Conservation (phyloP, 768 basidiomycete species). For the Lentinula detonsa region DNA sequence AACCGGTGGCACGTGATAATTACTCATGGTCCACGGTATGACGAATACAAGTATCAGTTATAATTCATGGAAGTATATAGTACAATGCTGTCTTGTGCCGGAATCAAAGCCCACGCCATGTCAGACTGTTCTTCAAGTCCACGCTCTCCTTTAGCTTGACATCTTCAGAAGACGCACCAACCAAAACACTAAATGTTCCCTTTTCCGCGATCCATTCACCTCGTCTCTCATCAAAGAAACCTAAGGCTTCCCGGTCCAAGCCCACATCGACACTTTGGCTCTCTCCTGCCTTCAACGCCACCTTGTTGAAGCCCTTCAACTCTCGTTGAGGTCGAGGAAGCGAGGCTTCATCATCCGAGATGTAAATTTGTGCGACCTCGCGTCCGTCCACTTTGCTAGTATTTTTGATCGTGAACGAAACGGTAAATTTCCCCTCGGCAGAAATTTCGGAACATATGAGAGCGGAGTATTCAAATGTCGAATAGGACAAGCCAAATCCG, state of each 20-base stretch:
- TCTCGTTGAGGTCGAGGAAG: slow-evolving; percentile 40
- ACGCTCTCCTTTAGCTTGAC: slow-evolving; percentile 29
- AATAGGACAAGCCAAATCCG: slow-evolving; percentile 56
- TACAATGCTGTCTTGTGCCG: not conserved
- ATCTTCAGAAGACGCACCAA: slow-evolving; percentile 41
- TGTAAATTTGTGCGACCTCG: slow-evolving; percentile 44
- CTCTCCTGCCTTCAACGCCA: slow-evolving; percentile 38
- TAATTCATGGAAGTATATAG: not conserved
- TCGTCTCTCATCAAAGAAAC: slow-evolving; percentile 41
- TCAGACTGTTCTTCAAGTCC: slow-evolving; percentile 26
- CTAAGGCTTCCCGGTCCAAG: slow-evolving; percentile 41
- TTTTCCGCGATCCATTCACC: slow-evolving; percentile 41
- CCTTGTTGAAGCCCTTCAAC: slow-evolving; percentile 43
- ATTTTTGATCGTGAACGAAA: slow-evolving; percentile 42
- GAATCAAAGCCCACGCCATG: slow-evolving; percentile 35
- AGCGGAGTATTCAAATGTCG: slow-evolving; percentile 46
- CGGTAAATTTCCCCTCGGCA: slow-evolving; percentile 25
- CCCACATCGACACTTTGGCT: slow-evolving; percentile 27
- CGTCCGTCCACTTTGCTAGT: slow-evolving; percentile 35
- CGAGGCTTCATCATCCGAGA: slow-evolving; percentile 33
- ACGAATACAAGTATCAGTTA: not conserved
- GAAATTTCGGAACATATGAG: slow-evolving; percentile 29
- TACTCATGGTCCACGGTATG: not conserved
- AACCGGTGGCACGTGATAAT: not conserved
- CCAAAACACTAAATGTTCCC: slow-evolving; percentile 37